Evolutionary conservation across 352 stramenopile species (phyloP), one percentile per base, ranked within the genome.

Genomic region (Pythium utonaiense): DNA sequence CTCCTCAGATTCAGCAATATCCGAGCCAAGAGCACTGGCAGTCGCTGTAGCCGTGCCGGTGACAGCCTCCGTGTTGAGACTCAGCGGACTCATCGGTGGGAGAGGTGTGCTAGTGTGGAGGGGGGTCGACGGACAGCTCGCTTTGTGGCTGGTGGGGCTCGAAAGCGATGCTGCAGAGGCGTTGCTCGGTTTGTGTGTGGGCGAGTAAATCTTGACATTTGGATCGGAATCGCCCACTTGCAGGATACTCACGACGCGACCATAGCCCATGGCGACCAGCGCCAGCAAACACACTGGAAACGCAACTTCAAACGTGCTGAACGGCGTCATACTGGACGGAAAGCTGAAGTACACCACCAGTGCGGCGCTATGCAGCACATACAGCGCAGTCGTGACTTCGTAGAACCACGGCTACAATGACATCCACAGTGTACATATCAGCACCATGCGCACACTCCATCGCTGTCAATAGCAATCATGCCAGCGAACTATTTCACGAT

Each of bases 211-310:
- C 64, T 88, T 88, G 47, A 73, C 50, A 12, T 77, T 70, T 5
- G 67, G 69, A 10, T 91, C 79, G 0, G 69, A 67, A 28, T 91
- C 81, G 51, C 73, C 77, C 12, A 71, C 67, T 45, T 88, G 79
- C 14, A 93, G 68, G 38, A 79, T 85, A 47, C 82, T 89, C 1
- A 82, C 80, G 22, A 93, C 84, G 21, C 84, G 79, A 1, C 84
- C 82, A 56, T 93, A 93, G n/a, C 75, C 80, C 49, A 89, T 75
- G 12, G 84, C 79, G 13, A 91, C 77, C 2, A 93, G 57, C 38
- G 86, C 57, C 3, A 93, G 54, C 17, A 91, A 52, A 1, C 71
- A 66, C 22, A 89, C 42, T 0, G 84, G 84, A 17, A 87, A 87
- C 14, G 70, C 64, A 45, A 91, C 69, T 60, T 93, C 84, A 48